Base-by-base conservation (phyloP, 192 early-diverging fungal species). In the Phycomyces blakesleeanus region DNA sequence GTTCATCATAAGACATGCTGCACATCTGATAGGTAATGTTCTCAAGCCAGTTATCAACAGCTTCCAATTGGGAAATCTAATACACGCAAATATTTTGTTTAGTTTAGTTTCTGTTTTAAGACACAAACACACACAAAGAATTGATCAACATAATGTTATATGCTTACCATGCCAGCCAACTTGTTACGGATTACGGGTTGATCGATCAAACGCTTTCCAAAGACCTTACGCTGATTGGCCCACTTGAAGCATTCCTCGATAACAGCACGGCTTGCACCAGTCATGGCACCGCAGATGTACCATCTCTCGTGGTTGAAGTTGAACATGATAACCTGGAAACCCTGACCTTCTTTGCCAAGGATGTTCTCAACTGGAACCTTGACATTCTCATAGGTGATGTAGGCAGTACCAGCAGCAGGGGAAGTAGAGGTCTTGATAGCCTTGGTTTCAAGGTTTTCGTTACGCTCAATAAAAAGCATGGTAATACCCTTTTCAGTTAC, bases 301-400 rank as follows among this genome's bases (percentile, higher is more conserved):
- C 85, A 88, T 27, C 85, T 74, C 51, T 89, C 85, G 55, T 89
- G 86, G 74, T 89, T 89, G 65, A 89, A 89, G 74, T 89, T 89
- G 61, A 62, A 78, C 85, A 87, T 85, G 76, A 87, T 82, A 16
- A 89, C 87, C 50, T 76, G 80, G 75, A 89, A 87, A 41, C 88
- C 88, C 42, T 78, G 55, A 21, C 78, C 78, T 73, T 88, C 86
- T 66, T 76, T 76, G 29, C 88, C 88, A 41, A 89, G 72, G 47
- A 89, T 57, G 69, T 89, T 88, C 60, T 88, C 86, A 34, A 82
- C 85, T 14, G 86, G 88, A 12, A 89, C 88, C 68, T 88, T 88
- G 55, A 89, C 88, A 55, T 89, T 86, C 54, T 87, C 83, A 66
- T 82, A 87, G 21, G 68, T 81, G n/a, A 87, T 77, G 60, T 81